Conservation (phyloP, 208 protist genomes). For the Leishmania guyanensis region DNA sequence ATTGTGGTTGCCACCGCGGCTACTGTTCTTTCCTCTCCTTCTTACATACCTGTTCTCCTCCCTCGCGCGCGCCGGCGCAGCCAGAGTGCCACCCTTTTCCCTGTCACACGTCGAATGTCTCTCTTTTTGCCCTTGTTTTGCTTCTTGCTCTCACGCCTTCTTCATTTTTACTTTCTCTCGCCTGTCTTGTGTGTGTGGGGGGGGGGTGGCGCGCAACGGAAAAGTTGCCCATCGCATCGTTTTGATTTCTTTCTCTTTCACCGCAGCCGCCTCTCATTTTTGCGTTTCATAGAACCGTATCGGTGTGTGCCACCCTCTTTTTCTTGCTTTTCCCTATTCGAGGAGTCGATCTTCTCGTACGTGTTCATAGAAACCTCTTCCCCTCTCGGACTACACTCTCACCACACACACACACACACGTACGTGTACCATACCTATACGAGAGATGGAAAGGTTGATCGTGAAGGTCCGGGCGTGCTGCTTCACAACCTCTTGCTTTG, state of each 20-base stretch:
- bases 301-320: background rate
- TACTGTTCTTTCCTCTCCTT: background rate
- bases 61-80: background rate
- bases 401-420: background rate
- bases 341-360: background rate
- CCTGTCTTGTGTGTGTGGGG: background rate
- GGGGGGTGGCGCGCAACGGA: background rate
- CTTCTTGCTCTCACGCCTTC: background rate
- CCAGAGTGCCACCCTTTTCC: background rate
- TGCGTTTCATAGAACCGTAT: conserved; percentile 3
- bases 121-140: background rate
- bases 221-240: background rate
- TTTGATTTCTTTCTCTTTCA: background rate
- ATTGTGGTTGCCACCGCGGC: background rate
- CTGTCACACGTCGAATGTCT: background rate
- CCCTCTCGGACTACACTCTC: background rate
- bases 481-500: background rate
- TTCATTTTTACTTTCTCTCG: background rate
- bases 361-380: background rate
- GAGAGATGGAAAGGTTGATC: background rate
- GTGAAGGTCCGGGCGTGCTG: background rate
- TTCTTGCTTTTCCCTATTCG: background rate
- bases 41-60: background rate
- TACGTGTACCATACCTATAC: background rate
- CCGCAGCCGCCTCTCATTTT: background rate